phyloP scores from a whole-genome alignment of 2,329 filamentous ascomycete species.

The Penicillium capsulatum region DNA sequence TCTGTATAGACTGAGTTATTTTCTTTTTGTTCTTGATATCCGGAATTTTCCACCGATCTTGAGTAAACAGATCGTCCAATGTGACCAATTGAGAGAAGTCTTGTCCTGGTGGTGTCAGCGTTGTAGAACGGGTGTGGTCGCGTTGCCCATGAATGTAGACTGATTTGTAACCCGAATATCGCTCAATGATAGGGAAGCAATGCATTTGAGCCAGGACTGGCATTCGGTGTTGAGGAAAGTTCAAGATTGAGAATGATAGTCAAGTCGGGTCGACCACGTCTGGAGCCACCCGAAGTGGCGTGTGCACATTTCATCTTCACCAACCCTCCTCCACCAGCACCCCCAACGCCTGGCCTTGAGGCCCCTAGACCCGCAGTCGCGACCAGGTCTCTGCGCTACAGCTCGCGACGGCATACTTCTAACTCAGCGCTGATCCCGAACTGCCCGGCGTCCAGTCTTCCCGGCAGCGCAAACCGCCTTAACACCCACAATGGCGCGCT shows the following conservation, averaged over 20 bases:
- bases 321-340: no score
- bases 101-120: neutral
- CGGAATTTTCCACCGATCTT: conserved; percentile 7
- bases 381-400: no score
- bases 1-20: neutral
- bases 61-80: conserved; percentile 2
- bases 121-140: neutral
- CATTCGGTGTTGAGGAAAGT: no score
- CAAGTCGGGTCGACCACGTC: neutral
- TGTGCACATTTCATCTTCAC: no score
- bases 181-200: no score
- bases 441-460: conserved; percentile 2
- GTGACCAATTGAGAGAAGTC: neutral
- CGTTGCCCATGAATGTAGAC: neutral
- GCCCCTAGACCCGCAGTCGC: no score
- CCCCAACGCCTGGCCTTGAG: no score
- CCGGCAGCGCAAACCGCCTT: no score
- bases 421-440: no score
- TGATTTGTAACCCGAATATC: no score
- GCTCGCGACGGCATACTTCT: no score
- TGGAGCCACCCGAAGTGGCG: conserved; percentile 6
- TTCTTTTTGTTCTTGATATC: conserved; percentile 23
- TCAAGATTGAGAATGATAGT: neutral
- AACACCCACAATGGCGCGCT: conserved; percentile 14
- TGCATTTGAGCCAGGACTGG: no score